A percentile compares a stretch with the other conserved stretches of the same genome.
Conservation (phyloP, 805 yeast genomes). For the Starmerella vitae region DNA sequence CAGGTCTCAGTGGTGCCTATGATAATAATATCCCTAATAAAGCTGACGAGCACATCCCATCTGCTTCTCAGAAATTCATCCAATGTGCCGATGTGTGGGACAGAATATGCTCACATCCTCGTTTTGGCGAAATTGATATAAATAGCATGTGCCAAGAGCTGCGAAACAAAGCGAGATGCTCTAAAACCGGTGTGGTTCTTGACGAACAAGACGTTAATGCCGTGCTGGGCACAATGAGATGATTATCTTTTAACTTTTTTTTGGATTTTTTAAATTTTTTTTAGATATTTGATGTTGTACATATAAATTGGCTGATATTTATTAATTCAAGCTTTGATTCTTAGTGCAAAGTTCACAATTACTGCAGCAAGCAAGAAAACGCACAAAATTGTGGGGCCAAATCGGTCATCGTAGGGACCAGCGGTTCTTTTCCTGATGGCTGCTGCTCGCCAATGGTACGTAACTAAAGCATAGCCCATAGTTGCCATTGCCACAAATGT, state of each 20-base stretch:
- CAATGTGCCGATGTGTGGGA: constrained; percentile 94
- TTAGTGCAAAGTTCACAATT: constrained; percentile 76
- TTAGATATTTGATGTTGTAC: too few species aligned
- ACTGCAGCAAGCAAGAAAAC: constrained; percentile 86
- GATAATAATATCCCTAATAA: background rate
- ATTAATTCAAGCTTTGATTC: constrained; percentile 40
- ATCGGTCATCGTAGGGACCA: constrained; percentile 98
- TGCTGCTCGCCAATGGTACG: constrained; percentile 99
- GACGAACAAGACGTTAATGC: constrained; percentile 65
- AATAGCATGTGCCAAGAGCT: constrained; percentile 86
- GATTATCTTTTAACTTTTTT: constrained; percentile 1
- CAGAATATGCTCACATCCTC: constrained; percentile 84
- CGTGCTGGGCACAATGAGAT: constrained; percentile 25
- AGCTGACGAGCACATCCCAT: constrained; percentile 25
- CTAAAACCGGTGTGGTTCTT: constrained; percentile 82
- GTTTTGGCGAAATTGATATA: constrained; percentile 83
- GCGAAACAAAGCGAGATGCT: constrained; percentile 86
- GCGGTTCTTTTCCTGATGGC: constrained; percentile 96
- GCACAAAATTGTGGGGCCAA: constrained; percentile 96
- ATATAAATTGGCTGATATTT: background rate
- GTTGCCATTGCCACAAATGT: constrained; percentile 96
- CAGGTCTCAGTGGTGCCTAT: background rate
- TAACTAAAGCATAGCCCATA: constrained; percentile 86
- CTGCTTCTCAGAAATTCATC: constrained; percentile 28
- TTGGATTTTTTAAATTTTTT: background rate